phyloP scores from a whole-genome alignment of 2,329 filamentous ascomycete genomes.

The Fusarium aywerte region DNA sequence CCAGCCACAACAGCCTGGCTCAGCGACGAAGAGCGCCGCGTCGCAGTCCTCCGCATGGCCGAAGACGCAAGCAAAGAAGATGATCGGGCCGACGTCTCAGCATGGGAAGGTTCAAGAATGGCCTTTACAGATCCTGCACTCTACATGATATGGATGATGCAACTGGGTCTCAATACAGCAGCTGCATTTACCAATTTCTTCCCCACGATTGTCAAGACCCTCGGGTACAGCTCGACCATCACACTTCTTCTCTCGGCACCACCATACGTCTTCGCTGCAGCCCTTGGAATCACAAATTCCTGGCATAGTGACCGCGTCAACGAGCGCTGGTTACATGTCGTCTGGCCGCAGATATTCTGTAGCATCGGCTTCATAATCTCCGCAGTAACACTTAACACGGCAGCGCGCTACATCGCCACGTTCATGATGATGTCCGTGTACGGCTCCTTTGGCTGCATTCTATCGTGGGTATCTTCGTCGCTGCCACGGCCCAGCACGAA shows the following conservation, averaged over 20 bases:
- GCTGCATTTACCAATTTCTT: slow-evolving; percentile 20
- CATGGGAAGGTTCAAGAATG: slow-evolving; percentile 9
- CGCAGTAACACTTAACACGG: slow-evolving; percentile 5
- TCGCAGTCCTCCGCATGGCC: slow-evolving; percentile 7
- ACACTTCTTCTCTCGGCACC: slow-evolving; percentile 12
- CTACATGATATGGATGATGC: slow-evolving; percentile 24
- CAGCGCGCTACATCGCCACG: slow-evolving; percentile 12
- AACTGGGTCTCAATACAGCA: slow-evolving; percentile 15
- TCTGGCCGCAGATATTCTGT: slow-evolving; percentile 16
- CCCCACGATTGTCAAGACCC: slow-evolving; percentile 13
- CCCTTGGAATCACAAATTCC: slow-evolving; percentile 2
- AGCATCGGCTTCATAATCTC: slow-evolving; percentile 16
- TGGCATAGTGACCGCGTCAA: slow-evolving; percentile 14
- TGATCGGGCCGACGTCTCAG: background rate
- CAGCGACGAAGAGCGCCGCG: slow-evolving; percentile 4
- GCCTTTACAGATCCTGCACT: slow-evolving; percentile 4
- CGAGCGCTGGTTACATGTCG: slow-evolving; percentile 12
- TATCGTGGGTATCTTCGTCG: slow-evolving; percentile 13
- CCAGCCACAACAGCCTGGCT: slow-evolving; percentile 17
- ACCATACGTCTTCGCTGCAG: slow-evolving; percentile 13
- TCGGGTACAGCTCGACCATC: slow-evolving; percentile 4
- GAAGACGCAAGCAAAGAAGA: slow-evolving; percentile 18
- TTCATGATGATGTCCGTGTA: slow-evolving; percentile 29
- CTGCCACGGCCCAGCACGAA: slow-evolving; percentile 15
- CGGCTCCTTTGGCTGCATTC: slow-evolving; percentile 12